A percentile compares a stretch with the other conserved stretches of the same genome.
These are phyloP conservation scores for Ogataea minuta DNA, from an alignment of 805 yeast species.

Conservation along the genomic window DNA sequence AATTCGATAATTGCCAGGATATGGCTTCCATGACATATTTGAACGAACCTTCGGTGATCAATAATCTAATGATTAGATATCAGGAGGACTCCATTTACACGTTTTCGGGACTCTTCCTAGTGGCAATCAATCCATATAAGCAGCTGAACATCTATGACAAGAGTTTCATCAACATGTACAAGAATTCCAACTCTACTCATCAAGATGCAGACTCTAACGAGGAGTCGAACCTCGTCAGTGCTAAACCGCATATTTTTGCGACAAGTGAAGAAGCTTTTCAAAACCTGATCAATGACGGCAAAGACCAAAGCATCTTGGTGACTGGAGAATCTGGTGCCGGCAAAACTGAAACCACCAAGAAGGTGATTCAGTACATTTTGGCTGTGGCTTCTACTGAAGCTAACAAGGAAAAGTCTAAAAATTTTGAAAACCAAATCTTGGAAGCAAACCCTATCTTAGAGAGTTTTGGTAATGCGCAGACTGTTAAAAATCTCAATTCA, in stretches of 20 bases:
- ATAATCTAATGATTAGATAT: constrained; percentile 78
- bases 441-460: constrained; percentile 96
- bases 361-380: constrained; percentile 87
- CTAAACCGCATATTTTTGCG: constrained; percentile 87
- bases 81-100: constrained; percentile 80
- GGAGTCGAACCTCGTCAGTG: constrained; percentile 14
- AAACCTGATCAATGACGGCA: constrained; percentile 61
- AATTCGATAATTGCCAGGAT: constrained; percentile 87
- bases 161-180: constrained; percentile 52
- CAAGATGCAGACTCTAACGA: constrained; percentile 19
- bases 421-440: constrained; percentile 79
- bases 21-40: constrained; percentile 94
- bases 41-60: constrained; percentile 93
- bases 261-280: constrained; percentile 84
- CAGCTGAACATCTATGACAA: constrained; percentile 66
- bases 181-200: constrained; percentile 14
- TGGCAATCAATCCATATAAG: constrained; percentile 92
- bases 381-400: constrained; percentile 51
- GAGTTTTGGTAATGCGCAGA: constrained; percentile 96
- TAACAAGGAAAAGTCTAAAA: constrained; percentile 30
- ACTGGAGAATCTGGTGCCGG: constrained; percentile 99
- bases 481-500: constrained; percentile 89
- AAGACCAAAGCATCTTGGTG: constrained; percentile 89
- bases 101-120: constrained; percentile 91
- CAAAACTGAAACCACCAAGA: constrained; percentile 95